Base-by-base conservation (phyloP, 1,284 basidiomycete genomes). In the Fistulina hepatica region DNA sequence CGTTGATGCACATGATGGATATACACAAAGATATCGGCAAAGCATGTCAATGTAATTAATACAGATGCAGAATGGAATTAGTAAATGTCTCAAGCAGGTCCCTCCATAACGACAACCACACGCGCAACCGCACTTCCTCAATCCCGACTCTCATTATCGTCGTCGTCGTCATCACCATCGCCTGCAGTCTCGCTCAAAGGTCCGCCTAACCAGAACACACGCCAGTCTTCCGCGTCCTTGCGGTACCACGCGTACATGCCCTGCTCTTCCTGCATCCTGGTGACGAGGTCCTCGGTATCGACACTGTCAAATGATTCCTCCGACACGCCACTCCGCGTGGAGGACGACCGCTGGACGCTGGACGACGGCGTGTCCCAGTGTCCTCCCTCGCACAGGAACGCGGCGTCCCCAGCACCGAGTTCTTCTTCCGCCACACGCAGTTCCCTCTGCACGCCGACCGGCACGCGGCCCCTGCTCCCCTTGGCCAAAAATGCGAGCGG, bases 141-240 rank as follows among this genome's bases (percentile, higher is more conserved):
- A n/a, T n/a, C n/a, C n/a, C 32, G 21, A 16, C 22, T 17, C 30
- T 49, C 33, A 17, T 34, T 38, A 31, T 40, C 41, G 12, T 47
- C 44, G 12, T 48, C 44, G 21, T 52, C 45, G 11, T 44, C 47
- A 19, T 47, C 47, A 27, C 57, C 55, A 26, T 60, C 49, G 21
- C 53, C 57, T 23, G 28, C 28, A 8, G 56, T 55, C 2, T n/a
- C n/a, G n/a, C n/a, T n/a, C n/a, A 60, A 57, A 32, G 54, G 53
- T 4, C 81, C 81, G 1, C 82, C 82, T 6, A 85, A 57, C 83
- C 83, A 86, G 50, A 86, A 74, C 11, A 86, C 68, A 19, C 83
- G 61, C 69, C 75, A 86, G 51, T 86, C 82, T 40, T 74, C 70
- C 4, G 63, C 42, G 10, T 75, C 81, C 51, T 76, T 81, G 44